Base-by-base conservation (phyloP, 2,329 filamentous ascomycete genomes). In the Zelopaecilomyces penicillatus region DNA sequence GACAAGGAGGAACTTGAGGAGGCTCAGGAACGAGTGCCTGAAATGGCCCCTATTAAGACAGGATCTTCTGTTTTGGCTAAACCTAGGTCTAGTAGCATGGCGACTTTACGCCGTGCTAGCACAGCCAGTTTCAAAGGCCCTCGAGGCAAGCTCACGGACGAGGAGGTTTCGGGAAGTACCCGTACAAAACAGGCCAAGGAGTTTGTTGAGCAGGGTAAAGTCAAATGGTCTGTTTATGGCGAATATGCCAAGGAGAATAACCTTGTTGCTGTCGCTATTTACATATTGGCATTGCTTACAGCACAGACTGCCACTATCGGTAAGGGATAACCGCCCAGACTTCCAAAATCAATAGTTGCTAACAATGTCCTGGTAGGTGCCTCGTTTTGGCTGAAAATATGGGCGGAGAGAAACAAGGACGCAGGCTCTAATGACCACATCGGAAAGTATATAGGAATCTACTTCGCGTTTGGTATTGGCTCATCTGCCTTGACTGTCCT, bases 201-300 rank as follows among this genome's bases (percentile, higher is more conserved):
- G 64, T 84, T 85, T 53, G 77, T 80, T 2, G 89, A 98, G 64
- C 89, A 98, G 67, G 93, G 93, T 58, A 96, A 97, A 63, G 93
- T 98, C 55, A 97, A 96, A 65, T 97, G 93, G 90, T 57, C 59
- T 56, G 91, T 98, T 29, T 98, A 98, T 60, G 72, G 74, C 12
- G 90, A 96, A 66, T 98, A 98, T 58, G 94, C 93, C 45, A 95
- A 88, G 67, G 88, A 88, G 47, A 96, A 87, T 71, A 96, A 97
- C 62, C 66, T 96, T 11, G 70, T 78, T 45, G 94, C 93, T 9
- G 93, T 98, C 6, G 65, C 66, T 11, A 73, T 96, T 53, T 98
- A 97, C 64, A 57, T 95, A 11, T 38, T 84, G 37, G 80, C 87
- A 43, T 73, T 97, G 38, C 57, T 97, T 47, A 80, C 83, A 29